phyloP scores from a whole-genome alignment of 1,284 basidiomycete species.

The Papiliotrema laurentii region DNA sequence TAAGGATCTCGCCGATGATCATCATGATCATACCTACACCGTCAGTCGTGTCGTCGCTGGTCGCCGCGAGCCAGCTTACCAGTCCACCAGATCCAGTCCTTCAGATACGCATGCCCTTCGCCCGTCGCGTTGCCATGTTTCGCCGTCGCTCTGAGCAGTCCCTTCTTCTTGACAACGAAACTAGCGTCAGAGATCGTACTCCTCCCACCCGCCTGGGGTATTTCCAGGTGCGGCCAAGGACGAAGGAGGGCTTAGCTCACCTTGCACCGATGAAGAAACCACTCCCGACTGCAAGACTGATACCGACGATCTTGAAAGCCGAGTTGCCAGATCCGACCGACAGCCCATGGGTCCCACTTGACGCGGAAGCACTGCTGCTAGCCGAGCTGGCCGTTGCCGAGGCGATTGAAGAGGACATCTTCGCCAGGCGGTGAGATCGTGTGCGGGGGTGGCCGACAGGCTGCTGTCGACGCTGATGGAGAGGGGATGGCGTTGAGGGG shows the following conservation, averaged over 20 bases:
- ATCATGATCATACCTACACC: conserved; percentile 50
- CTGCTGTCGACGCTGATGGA: no score
- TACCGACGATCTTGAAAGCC: conserved; percentile 53
- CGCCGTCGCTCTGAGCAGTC: conserved; percentile 55
- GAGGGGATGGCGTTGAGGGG: no score
- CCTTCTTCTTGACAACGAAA: conserved; percentile 84
- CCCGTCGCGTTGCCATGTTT: conserved; percentile 62
- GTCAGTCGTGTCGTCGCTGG: neutral
- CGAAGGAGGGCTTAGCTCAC: conserved; percentile 49
- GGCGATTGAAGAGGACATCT: conserved; percentile 6
- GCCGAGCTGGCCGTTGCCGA: conserved; percentile 16
- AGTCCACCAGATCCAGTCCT: conserved; percentile 72
- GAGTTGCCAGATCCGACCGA: conserved; percentile 13
- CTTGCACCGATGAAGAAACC: conserved; percentile 88
- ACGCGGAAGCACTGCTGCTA: conserved; percentile 2
- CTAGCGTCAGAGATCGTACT: conserved; percentile 15
- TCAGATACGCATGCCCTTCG: conserved; percentile 92
- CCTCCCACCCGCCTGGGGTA: no score
- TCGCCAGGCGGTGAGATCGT: neutral
- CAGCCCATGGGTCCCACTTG: neutral
- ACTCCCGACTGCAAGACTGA: conserved; percentile 74
- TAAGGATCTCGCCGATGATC: conserved; percentile 48
- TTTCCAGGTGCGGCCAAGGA: no score
- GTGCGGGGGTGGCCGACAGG: neutral
- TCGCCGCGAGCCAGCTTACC: neutral